phyloP scores from a whole-genome alignment of 2,329 filamentous ascomycete genomes.

The Lasiodiplodia hormozganensis region DNA sequence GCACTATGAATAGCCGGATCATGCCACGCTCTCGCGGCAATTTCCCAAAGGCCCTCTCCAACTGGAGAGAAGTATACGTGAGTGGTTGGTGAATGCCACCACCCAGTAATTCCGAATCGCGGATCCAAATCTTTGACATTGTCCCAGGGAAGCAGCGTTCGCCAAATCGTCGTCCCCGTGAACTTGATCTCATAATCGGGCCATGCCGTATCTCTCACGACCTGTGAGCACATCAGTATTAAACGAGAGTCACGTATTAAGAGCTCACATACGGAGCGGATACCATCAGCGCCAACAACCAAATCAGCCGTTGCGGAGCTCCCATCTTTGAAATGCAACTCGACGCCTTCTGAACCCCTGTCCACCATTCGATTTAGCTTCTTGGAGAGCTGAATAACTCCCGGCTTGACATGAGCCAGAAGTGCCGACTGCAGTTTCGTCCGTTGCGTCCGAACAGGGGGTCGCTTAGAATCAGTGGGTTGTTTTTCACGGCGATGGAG shows the following conservation, averaged over 20 bases:
- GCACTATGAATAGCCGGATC: conserved; percentile 41
- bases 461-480: not conserved
- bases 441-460: conserved; percentile 31
- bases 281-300: conserved; percentile 61
- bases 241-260: not conserved
- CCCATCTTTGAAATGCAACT: conserved; percentile 53
- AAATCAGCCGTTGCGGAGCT: conserved; percentile 51
- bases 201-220: conserved; percentile 51
- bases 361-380: conserved; percentile 52
- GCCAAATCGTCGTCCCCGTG: conserved; percentile 59
- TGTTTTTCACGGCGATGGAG: conserved; percentile 36
- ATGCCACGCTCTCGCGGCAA: conserved; percentile 46
- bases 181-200: conserved; percentile 55
- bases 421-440: conserved; percentile 58
- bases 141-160: conserved; percentile 49
- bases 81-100: conserved; percentile 54
- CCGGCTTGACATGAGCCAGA: conserved; percentile 53
- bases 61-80: conserved; percentile 48
- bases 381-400: conserved; percentile 54
- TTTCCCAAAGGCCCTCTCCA: conserved; percentile 51
- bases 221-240: conserved; percentile 38
- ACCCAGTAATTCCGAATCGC: conserved; percentile 46
- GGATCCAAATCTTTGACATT: conserved; percentile 40
- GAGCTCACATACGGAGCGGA: conserved; percentile 47
- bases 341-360: conserved; percentile 40